Base-by-base conservation (phyloP, 2,329 filamentous ascomycete genomes). In the Epichloe amarillans region DNA sequence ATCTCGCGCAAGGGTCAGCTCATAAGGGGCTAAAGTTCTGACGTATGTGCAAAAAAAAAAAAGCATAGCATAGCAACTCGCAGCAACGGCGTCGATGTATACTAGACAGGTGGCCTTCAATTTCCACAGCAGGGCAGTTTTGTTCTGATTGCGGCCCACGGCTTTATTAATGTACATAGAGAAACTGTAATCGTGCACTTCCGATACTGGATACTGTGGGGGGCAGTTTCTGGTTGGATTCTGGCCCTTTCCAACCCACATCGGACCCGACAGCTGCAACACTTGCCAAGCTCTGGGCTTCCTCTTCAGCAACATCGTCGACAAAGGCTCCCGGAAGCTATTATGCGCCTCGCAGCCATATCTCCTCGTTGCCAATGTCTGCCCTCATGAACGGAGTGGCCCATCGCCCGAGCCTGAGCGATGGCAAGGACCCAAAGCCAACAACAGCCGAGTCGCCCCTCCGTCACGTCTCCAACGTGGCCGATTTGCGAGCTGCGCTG, bases 401-500 rank as follows among this genome's bases (percentile, higher is more conserved):
- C 55, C 61, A 64, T 61, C 60, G 60, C 60, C 54, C 58, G 55
- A 60, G 53, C 59, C 59, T 52, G 59, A 61, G 67, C 59, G 60
- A 66, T 57, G 57, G 55, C 53, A 56, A 53, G 36, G 30, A 36
- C 51, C 55, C 61, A 53, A 59, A 56, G 57, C 52, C 62, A 50
- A 35, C 62, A 50, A 35, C 58, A 38, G 49, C 56, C 50, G 55
- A 59, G 42, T 56, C 56, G 45, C 55, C 66, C 61, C 74, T 93
- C 62, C 81, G 80, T 69, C 78, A 83, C 70, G 86, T 86, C 59
- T 77, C 79, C 58, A 87, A 82, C 59, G 76, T 90, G 57, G 77
- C 84, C 57, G 87, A 95, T 56, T 85, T 98, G 64, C 85, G 84
- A 62, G 78, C 83, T 54, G 82, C 85, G 50, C 80, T 98, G 56